phyloP scores from a whole-genome alignment of 345 rosid genomes.

The Arabis hirsuta region DNA sequence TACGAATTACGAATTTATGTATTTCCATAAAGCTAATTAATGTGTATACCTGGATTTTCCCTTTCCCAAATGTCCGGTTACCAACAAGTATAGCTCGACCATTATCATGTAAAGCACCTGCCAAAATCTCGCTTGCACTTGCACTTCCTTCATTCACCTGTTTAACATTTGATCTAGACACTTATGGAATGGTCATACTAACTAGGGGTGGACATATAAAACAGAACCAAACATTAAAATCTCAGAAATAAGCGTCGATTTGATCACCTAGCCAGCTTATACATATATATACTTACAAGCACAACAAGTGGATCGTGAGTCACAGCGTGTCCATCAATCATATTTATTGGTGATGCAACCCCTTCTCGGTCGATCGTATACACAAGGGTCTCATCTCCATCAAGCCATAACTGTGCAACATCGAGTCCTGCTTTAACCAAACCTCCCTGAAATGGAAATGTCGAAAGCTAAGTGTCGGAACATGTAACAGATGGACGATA shows the following conservation, averaged over 20 bases:
- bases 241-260: background rate
- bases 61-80: conserved; percentile 83
- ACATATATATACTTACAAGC: conserved; percentile 58
- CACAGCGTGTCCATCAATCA: conserved; percentile 79
- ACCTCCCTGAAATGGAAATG: conserved; percentile 63
- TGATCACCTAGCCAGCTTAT: conserved; percentile 9
- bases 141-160: conserved; percentile 96
- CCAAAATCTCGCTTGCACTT: conserved; percentile 95
- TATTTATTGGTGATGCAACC: conserved; percentile 65
- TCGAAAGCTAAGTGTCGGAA: conserved; percentile 4
- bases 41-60: conserved; percentile 78
- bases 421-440: conserved; percentile 90
- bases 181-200: background rate
- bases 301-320: conserved; percentile 92
- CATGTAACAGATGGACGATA: background rate
- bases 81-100: conserved; percentile 96
- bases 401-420: conserved; percentile 90
- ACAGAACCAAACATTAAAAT: background rate
- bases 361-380: conserved; percentile 88
- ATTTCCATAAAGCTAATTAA: background rate
- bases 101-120: conserved; percentile 86
- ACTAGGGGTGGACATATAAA: background rate
- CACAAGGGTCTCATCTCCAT: conserved; percentile 88
- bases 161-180: conserved; percentile 24
- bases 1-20: background rate